These are phyloP conservation scores for rapeseed (Brassica napus) DNA, from an alignment of 345 rosid genomes.

Conservation along the genomic window DNA sequence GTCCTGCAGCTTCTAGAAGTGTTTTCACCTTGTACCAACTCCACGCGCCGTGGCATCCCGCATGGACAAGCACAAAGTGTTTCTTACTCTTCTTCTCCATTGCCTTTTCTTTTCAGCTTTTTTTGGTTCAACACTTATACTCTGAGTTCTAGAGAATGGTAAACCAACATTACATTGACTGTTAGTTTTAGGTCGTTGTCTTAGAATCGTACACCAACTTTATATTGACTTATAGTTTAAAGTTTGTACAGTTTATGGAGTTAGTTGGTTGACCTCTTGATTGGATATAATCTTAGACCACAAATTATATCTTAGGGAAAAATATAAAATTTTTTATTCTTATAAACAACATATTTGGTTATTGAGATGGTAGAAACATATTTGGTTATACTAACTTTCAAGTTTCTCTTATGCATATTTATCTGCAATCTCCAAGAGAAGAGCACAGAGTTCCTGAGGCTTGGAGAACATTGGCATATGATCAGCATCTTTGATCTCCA, in stretches of 20 bases:
- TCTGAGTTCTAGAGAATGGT: neutral
- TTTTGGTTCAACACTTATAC: neutral
- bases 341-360: too few relatives aligned
- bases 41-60: constrained; percentile 18
- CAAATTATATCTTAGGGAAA: neutral
- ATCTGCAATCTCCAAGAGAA: constrained; percentile 24
- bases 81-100: neutral
- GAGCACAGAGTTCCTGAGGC: constrained; percentile 35
- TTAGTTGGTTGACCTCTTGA: neutral
- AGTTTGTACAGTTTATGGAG: neutral
- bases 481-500: constrained; percentile 38
- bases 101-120: neutral
- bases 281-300: neutral
- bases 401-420: neutral
- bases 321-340: too few relatives aligned
- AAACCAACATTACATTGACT: neutral
- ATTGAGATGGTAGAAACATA: too few relatives aligned
- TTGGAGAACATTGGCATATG: constrained; percentile 49
- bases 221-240: neutral
- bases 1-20: neutral
- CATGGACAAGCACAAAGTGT: constrained; percentile 44
- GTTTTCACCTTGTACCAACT: neutral
- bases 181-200: neutral
- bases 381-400: too few relatives aligned
- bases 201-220: neutral